Conservation (phyloP, 768 basidiomycete genomes). For the Tricholoma matsutake region DNA sequence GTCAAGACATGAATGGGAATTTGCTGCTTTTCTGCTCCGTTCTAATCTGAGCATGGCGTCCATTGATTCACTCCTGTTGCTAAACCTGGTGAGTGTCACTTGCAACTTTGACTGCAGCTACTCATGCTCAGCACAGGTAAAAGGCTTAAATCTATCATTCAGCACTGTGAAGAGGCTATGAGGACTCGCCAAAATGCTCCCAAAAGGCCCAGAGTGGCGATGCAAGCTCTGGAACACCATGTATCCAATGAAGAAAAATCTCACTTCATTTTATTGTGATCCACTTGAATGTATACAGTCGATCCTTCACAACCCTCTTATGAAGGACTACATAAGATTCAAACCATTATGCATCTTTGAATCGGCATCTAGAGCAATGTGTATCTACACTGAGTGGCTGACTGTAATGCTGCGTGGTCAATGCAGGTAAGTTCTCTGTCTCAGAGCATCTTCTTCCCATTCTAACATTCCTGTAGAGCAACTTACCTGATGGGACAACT, state of each 20-base stretch:
- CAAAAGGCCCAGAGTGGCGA: constrained; percentile 25
- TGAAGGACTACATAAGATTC: constrained; percentile 22
- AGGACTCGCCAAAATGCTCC: too few species aligned
- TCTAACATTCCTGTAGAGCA: constrained; percentile 10
- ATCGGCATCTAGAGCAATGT: constrained; percentile 5
- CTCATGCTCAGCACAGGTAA: constrained; percentile 6
- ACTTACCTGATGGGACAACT: constrained; percentile 12
- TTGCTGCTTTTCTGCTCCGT: too few species aligned
- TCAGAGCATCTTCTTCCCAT: too few species aligned
- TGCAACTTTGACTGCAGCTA: too few species aligned
- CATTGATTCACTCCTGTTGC: too few species aligned
- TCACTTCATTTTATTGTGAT: too few species aligned
- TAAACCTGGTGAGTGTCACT: too few species aligned
- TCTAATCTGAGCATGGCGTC: too few species aligned
- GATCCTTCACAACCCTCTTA: constrained; percentile 22
- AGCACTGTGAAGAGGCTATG: too few species aligned
- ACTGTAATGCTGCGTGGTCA: constrained; percentile 18
- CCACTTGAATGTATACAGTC: too few species aligned
- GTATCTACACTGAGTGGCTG: constrained; percentile 21
- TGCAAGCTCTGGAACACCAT: constrained; percentile 7
- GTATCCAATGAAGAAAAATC: constrained; percentile 23
- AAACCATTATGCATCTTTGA: constrained; percentile 13
- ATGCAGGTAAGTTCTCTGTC: constrained; percentile 16
- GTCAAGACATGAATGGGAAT: too few species aligned
- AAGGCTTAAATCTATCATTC: constrained; percentile 20